Percentiles rank a stretch among this genome's conserved stretches.
phyloP scores from a whole-genome alignment of 495 filamentous ascomycete species.

The Elaphomyces granulatus region DNA sequence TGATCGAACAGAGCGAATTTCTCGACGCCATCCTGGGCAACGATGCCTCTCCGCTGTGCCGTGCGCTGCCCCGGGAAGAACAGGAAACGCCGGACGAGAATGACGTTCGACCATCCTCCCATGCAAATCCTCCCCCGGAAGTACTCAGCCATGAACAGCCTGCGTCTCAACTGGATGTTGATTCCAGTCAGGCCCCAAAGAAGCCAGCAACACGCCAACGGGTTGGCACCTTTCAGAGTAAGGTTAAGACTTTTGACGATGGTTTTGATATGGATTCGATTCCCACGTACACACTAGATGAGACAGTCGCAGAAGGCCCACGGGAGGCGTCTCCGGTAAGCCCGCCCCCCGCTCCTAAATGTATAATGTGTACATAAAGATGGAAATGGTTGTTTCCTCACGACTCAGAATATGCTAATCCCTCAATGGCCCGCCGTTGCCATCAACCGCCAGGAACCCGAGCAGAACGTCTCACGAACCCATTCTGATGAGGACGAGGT shows the following conservation, averaged over 20 bases:
- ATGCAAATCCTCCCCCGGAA: neutral
- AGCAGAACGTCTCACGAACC: too few species aligned
- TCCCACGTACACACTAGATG: constrained; percentile 20
- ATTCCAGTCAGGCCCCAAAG: constrained; percentile 5
- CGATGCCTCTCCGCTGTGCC: constrained; percentile 54
- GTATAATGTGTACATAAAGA: too few species aligned
- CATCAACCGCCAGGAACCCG: too few species aligned
- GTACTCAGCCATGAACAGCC: neutral
- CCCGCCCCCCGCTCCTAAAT: too few species aligned
- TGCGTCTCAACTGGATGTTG: constrained; percentile 9
- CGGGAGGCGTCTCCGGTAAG: too few species aligned
- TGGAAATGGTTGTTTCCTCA: too few species aligned
- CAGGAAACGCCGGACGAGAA: constrained; percentile 8
- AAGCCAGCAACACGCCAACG: constrained; percentile 17
- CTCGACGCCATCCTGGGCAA: constrained; percentile 74
- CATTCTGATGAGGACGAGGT: constrained; percentile 41
- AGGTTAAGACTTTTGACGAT: constrained; percentile 65
- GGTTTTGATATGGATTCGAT: constrained; percentile 35
- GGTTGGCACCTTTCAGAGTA: constrained; percentile 32
- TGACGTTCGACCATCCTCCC: neutral
- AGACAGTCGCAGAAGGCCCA: constrained; percentile 5
- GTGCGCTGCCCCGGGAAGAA: constrained; percentile 37
- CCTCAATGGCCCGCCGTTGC: too few species aligned
- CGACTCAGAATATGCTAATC: too few species aligned
- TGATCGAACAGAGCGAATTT: constrained; percentile 85